A percentile compares a stretch with the other conserved stretches of the same genome.
Conservation (phyloP, 2,329 filamentous ascomycete genomes). For the Colletotrichum aenigma region DNA sequence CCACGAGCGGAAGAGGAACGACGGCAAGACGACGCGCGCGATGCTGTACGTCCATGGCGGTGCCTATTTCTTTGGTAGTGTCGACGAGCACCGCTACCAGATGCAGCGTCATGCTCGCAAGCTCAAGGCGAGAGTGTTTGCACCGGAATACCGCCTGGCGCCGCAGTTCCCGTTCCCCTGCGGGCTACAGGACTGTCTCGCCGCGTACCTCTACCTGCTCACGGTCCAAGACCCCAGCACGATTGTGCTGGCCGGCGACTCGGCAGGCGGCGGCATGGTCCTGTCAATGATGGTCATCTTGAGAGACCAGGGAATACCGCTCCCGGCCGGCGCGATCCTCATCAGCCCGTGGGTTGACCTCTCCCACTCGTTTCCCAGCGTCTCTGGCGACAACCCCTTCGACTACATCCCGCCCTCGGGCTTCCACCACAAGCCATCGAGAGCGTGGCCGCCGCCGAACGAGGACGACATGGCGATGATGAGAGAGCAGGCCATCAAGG, state of each 20-base stretch:
- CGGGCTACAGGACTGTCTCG: constrained; percentile 86
- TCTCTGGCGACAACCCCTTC: constrained; percentile 71
- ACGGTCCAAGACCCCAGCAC: constrained; percentile 77
- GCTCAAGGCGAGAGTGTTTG: constrained; percentile 86
- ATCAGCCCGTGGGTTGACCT: constrained; percentile 97
- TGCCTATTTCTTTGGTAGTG: constrained; percentile 93
- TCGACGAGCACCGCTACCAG: constrained; percentile 98
- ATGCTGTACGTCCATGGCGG: constrained; percentile 96
- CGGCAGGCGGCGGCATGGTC: constrained; percentile 91
- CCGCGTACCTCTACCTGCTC: constrained; percentile 84
- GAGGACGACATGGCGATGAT: constrained; percentile 70
- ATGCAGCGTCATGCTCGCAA: constrained; percentile 95
- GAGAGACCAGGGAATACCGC: constrained; percentile 80
- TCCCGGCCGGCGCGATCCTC: constrained; percentile 88
- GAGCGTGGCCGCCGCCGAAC: constrained; percentile 91
- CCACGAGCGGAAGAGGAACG: constrained; percentile 68
- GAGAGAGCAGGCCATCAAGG: constrained; percentile 54
- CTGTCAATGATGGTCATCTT: constrained; percentile 79
- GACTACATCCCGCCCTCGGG: constrained; percentile 91
- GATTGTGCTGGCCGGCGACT: constrained; percentile 89
- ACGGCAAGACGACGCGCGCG: constrained; percentile 69
- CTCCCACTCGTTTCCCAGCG: constrained; percentile 92
- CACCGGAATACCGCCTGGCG: constrained; percentile 83
- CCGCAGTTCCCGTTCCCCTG: constrained; percentile 97
- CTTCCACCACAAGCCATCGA: constrained; percentile 88